Percentiles rank a stretch among this genome's conserved stretches.
phyloP scores from a whole-genome alignment of 2,329 filamentous ascomycete genomes.

The Microascus cirrosus region DNA sequence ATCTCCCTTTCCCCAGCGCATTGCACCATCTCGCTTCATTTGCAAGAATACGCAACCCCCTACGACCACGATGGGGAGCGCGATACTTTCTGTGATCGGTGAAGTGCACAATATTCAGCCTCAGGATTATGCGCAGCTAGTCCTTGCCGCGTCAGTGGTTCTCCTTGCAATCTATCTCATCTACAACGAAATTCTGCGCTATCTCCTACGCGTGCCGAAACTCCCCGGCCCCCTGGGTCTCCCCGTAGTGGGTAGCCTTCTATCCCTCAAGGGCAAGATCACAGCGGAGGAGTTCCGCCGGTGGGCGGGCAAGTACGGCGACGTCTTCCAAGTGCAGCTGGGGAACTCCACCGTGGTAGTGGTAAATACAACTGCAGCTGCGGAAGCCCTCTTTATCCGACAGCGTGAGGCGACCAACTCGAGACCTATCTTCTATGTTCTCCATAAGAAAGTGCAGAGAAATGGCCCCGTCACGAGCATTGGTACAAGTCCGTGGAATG shows the following conservation, averaged over 20 bases:
- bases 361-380: constrained; percentile 55
- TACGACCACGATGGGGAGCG: not conserved
- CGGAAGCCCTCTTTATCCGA: constrained; percentile 53
- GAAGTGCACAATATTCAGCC: not conserved
- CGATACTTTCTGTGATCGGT: not conserved
- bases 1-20: no score
- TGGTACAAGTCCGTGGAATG: constrained; percentile 58
- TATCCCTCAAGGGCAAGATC: not conserved
- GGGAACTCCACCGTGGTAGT: constrained; percentile 48
- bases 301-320: constrained; percentile 17
- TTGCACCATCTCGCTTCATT: no score
- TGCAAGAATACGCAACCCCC: no score
- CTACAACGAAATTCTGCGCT: constrained; percentile 5
- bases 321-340: constrained; percentile 21
- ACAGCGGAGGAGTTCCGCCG: constrained; percentile 14
- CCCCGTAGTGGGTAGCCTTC: constrained; percentile 8
- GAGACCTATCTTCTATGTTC: constrained; percentile 51
- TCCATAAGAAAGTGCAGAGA: constrained; percentile 47
- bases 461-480: constrained; percentile 27
- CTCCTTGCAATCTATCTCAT: not conserved
- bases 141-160: not conserved
- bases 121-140: not conserved
- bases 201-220: constrained; percentile 3
- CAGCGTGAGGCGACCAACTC: constrained; percentile 56
- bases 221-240: constrained; percentile 8